Base-by-base conservation (phyloP, 306 rosid genomes). In the Carpinus fangiana region DNA sequence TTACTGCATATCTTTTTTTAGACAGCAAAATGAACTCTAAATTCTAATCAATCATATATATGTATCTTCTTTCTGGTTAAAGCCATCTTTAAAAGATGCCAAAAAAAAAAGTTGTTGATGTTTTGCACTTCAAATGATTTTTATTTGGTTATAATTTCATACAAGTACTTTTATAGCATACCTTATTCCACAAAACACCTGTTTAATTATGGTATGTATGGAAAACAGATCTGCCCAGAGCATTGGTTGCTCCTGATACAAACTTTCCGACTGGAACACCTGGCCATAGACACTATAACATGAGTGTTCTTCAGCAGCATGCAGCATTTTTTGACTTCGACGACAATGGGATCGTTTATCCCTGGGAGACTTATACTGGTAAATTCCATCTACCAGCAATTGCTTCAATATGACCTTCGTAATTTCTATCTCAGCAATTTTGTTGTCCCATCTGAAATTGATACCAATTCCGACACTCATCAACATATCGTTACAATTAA, bases 291-390 rank as follows among this genome's bases (percentile, higher is more conserved):
- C 89, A 86, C 79, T 17, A 78, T 75, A 82, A 89, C 75, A 4
- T 95, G 88, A 82, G 76, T 74, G 97, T 95, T 83, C 95, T 95
- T 79, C 97, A 92, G 83, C 97, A 95, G 71, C 98, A 92, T 43
- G 82, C 78, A 17, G 87, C 96, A 5, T 92, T 92, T 53, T 92
- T 95, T 75, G 98, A 95, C 88, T 87, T 60, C 68, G 96, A 92
- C 70, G 89, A 84, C 76, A 80, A 92, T 55, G 98, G 97, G 45
- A 88, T 92, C 60, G 20, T 92, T 76, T 95, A 92, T 73, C 98
- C 98, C 11, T 95, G 96, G 98, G 98, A 95, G 81, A 95, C 97
- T 53, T 92, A 84, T 61, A 43, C 51, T 28, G 98, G 97, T 88
- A 78, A 38, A 14, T 18, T 5, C 59, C 12, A 20, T 53, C 57